phyloP scores from a whole-genome alignment of 148 eudicot genomes.

The Camellia lanceoleosa region DNA sequence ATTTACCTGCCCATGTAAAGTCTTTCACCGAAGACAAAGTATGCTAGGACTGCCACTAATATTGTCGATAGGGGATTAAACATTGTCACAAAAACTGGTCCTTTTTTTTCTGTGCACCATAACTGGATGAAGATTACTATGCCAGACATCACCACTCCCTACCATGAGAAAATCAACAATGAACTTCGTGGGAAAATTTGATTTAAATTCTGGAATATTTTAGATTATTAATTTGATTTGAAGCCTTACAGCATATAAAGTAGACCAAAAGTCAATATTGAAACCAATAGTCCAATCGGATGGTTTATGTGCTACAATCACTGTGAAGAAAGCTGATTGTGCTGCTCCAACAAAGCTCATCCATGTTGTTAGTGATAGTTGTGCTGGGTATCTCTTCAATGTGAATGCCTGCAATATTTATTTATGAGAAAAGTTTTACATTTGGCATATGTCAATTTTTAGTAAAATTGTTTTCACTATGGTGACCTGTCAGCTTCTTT shows the following conservation, averaged over 20 bases:
- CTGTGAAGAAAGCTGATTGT: conserved; percentile 64
- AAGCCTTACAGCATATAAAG: conserved; percentile 51
- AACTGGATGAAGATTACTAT: conserved; percentile 48
- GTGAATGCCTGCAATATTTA: conserved; percentile 54
- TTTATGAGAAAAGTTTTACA: background rate
- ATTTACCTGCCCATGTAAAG: conserved; percentile 63
- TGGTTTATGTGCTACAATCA: conserved; percentile 35
- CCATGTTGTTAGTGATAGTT: conserved; percentile 66
- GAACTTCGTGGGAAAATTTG: background rate
- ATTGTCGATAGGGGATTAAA: conserved; percentile 61
- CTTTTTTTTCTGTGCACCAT: conserved; percentile 67
- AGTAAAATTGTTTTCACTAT: background rate
- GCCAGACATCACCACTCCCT: conserved; percentile 72
- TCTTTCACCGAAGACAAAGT: conserved; percentile 62
- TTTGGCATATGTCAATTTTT: too few relatives aligned
- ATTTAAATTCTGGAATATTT: background rate
- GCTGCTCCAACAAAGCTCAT: conserved; percentile 70
- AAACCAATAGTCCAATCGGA: conserved; percentile 65
- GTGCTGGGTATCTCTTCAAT: conserved; percentile 72
- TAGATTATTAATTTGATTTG: background rate
- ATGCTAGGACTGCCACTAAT: conserved; percentile 55
- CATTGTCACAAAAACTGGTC: conserved; percentile 80
- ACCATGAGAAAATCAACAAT: background rate
- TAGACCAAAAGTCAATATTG: conserved; percentile 74
- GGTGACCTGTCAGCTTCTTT: background rate